Conservation (phyloP, 1,139 yeast genomes). For the Lodderomyces parapsilosis region DNA sequence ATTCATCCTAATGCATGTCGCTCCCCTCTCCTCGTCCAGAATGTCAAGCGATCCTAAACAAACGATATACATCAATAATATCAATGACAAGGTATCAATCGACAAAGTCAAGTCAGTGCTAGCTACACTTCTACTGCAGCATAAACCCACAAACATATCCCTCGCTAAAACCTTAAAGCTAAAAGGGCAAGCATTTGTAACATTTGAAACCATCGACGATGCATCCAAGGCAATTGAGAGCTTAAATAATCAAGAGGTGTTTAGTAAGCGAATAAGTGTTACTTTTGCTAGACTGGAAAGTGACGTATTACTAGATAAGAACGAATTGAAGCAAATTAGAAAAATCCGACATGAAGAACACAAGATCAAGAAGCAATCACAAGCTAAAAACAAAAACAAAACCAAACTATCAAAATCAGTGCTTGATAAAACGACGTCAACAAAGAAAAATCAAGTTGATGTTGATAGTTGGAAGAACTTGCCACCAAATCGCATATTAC, state of each 20-base stretch:
- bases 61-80: slow-evolving; percentile 62
- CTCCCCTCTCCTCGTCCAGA: too few species aligned
- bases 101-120: slow-evolving; percentile 50
- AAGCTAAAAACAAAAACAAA: background rate
- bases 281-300: slow-evolving; percentile 31
- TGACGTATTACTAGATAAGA: slow-evolving; percentile 21
- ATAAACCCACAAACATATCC: slow-evolving; percentile 52
- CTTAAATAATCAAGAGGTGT: slow-evolving; percentile 44
- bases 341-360: slow-evolving; percentile 21
- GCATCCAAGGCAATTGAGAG: slow-evolving; percentile 50
- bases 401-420: background rate
- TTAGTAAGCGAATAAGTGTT: slow-evolving; percentile 54
- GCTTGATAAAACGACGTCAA: background rate
- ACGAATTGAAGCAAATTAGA: slow-evolving; percentile 15
- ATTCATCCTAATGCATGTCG: too few species aligned
- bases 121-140: slow-evolving; percentile 37
- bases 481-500: slow-evolving; percentile 70
- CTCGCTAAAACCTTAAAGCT: slow-evolving; percentile 62
- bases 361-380: slow-evolving; percentile 3
- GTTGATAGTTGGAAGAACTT: slow-evolving; percentile 32
- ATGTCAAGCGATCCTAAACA: slow-evolving; percentile 18
- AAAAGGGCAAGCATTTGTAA: slow-evolving; percentile 87
- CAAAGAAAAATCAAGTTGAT: slow-evolving; percentile 8
- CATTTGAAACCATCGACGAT: slow-evolving; percentile 44
- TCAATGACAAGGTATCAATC: slow-evolving; percentile 67